Conservation (phyloP, 305 asterid species). For the Fraxinus paxiana region DNA sequence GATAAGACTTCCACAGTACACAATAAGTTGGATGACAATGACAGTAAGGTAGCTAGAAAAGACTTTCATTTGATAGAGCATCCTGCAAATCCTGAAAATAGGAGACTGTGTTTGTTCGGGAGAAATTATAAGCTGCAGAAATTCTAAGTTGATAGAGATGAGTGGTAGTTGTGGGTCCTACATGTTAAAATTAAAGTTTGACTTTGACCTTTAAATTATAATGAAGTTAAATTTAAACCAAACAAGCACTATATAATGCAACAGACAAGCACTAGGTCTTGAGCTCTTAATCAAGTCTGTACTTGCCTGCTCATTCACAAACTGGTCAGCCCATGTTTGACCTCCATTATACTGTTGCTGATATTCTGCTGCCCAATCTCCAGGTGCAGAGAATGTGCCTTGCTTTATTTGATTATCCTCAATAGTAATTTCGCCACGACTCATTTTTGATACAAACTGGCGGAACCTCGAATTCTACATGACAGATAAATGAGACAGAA, state of each 20-base stretch:
- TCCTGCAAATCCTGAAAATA: constrained; percentile 8
- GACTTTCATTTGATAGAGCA: not conserved
- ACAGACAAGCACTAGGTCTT: not conserved
- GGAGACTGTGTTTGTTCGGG: not conserved
- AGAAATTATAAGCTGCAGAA: not conserved
- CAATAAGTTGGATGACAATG: constrained; percentile 4
- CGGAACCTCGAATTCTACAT: constrained; percentile 84
- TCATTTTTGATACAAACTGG: constrained; percentile 97
- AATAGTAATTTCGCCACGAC: constrained; percentile 90
- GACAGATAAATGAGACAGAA: constrained; percentile 21
- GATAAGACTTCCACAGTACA: constrained; percentile 8
- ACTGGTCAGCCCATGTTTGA: constrained; percentile 91
- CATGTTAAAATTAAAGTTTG: not conserved
- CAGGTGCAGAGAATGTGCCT: constrained; percentile 56
- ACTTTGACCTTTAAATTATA: not conserved
- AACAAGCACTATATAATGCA: not conserved
- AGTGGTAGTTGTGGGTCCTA: not conserved
- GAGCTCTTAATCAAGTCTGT: constrained; percentile 14
- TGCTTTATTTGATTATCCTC: constrained; percentile 92
- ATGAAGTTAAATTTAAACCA: not conserved
- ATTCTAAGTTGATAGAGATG: not conserved
- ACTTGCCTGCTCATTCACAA: constrained; percentile 79
- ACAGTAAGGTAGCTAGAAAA: not conserved
- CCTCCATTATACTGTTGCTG: constrained; percentile 74
- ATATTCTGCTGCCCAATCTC: constrained; percentile 93